Evolutionary conservation across 2,329 filamentous ascomycete genomes (phyloP), one percentile per base, ranked within the genome.

Genomic region (Fusarium illudens): DNA sequence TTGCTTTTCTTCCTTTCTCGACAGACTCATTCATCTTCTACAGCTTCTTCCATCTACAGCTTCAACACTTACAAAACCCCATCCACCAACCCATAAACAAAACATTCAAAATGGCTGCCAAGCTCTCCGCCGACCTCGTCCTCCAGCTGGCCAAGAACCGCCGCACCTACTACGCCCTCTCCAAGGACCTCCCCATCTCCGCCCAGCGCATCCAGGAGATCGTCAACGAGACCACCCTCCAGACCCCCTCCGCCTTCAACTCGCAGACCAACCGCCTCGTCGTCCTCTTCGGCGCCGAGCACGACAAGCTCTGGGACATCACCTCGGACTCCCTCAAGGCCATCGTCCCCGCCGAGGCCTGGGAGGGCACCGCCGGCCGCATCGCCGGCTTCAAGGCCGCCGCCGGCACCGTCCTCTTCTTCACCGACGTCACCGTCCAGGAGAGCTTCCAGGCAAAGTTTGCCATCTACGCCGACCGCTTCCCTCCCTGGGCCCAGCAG

Each of bases 351-450:
- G 84, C 80, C 4, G 90, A 90, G 15, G 76, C 82, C 65, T 94
- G 87, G 83, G 80, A 87, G 76, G 56, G 77, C 68, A 92, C 82
- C 13, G 75, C 68, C 58, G 67, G 73, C 70, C 80, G 80, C 74
- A 75, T 84, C 65, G 77, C 75, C 70, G 75, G 81, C 73, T 95
- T 97, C 84, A 87, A 86, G 81, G 89, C 77, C 59, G 93, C 80
- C 19, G 92, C 94, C 71, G 94, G 93, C 72, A 92, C 92, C 55
- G 90, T 95, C 73, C 88, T 97, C 74, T 97, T 96, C 88, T 97
- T 92, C 84, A 90, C 93, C 81, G 92, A 96, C 83, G 86, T 89
- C 68, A 81, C 85, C 56, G 85, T 87, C 71, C 85, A 95, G 79
- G 80, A 90, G 71, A 81, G 77, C 59, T 85, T 93, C 73, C 87